Evolutionary conservation across 1,139 yeast genomes (phyloP).

Genomic region (Hyphopichia khmerensis): DNA sequence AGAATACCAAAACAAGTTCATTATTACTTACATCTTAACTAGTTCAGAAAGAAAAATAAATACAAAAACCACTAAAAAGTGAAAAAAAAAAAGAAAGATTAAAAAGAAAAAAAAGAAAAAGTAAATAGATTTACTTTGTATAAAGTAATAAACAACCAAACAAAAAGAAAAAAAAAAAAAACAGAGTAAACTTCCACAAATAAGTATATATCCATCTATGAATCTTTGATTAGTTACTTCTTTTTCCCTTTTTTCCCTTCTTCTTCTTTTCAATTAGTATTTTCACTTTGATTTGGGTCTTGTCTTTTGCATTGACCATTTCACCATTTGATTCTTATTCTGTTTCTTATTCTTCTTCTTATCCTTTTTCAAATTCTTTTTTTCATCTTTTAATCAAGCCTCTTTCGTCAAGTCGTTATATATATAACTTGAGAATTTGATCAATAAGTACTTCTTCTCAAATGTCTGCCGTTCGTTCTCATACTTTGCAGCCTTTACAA

Average conservation of each 20-base stretch:
- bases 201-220: conserved; percentile 4
- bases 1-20: not conserved
- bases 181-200: conserved; percentile 1
- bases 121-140: not conserved
- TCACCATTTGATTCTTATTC: not conserved
- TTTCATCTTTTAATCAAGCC: too few relatives aligned
- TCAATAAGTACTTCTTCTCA: not conserved
- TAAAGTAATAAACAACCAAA: not conserved
- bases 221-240: conserved; percentile 1
- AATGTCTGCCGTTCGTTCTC: conserved; percentile 38
- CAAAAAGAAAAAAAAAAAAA: not conserved
- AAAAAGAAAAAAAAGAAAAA: too few relatives aligned
- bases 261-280: not conserved
- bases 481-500: conserved; percentile 38
- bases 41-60: not conserved
- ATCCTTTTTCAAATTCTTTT: not conserved
- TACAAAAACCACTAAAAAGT: not conserved
- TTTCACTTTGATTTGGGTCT: too few relatives aligned
- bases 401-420: too few relatives aligned
- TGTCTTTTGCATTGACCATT: too few relatives aligned
- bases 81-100: too few relatives aligned
- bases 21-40: not conserved
- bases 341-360: not conserved
- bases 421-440: too few relatives aligned
- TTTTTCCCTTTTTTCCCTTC: not conserved